These are phyloP conservation scores for Candolleomyces efflorescens DNA, from an alignment of 768 basidiomycete genomes.

Conservation along the genomic window DNA sequence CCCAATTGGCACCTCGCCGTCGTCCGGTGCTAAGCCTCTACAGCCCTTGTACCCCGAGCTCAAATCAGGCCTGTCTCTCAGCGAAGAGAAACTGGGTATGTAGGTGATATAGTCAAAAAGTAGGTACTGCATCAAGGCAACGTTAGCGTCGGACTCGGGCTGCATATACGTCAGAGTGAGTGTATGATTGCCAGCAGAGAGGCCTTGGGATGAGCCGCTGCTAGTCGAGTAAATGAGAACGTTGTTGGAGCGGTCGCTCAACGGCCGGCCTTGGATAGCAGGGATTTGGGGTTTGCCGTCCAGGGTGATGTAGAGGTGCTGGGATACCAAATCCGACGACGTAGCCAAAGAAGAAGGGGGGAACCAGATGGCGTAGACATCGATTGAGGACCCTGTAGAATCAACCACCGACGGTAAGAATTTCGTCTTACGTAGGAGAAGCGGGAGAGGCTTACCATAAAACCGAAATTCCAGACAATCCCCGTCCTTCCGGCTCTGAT, in stretches of 20 bases:
- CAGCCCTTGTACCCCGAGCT: background rate
- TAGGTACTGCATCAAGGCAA: slow-evolving; percentile 8
- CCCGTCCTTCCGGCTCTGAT: slow-evolving; percentile 11
- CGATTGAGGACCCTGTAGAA: background rate
- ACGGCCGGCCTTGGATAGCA: slow-evolving; percentile 12
- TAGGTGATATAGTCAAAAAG: slow-evolving; percentile 25
- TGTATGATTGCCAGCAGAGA: slow-evolving; percentile 16
- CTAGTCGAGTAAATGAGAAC: no score
- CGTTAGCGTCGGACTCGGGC: background rate
- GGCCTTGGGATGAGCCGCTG: slow-evolving; percentile 4
- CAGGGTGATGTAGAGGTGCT: slow-evolving; percentile 18
- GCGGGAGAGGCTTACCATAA: slow-evolving; percentile 3
- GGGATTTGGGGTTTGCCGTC: slow-evolving; percentile 13
- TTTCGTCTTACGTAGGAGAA: no score
- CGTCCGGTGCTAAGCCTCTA: background rate
- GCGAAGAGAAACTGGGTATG: slow-evolving; percentile 17
- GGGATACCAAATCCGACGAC: no score
- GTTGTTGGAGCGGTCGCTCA: slow-evolving; percentile 11
- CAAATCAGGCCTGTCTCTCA: background rate
- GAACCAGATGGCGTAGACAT: background rate
- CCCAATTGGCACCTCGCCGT: background rate
- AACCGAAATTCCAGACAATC: slow-evolving; percentile 14
- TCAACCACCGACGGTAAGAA: slow-evolving; percentile 15
- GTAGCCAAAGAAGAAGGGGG: background rate
- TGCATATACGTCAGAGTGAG: slow-evolving; percentile 19